Evolutionary conservation across 352 stramenopile species (phyloP).

Genomic region (Phytopythium helicoides): DNA sequence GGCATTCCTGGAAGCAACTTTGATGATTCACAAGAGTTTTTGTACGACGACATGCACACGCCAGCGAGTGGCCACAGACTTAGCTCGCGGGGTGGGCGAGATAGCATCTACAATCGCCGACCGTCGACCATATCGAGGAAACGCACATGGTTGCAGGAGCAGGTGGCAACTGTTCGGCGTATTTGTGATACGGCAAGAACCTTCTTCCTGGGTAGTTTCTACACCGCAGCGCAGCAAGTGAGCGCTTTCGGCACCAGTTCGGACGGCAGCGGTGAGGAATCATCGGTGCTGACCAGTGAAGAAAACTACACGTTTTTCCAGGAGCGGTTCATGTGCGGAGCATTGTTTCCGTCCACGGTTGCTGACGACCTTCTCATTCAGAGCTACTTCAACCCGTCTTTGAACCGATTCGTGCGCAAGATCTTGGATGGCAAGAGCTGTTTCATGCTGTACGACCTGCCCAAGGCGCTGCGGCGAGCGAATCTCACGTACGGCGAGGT

Average conservation of each 20-base stretch:
- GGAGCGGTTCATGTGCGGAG: conserved; percentile 82
- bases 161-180: conserved; percentile 6
- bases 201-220: conserved; percentile 69
- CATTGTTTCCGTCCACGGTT: conserved; percentile 77
- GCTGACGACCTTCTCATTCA: conserved; percentile 83
- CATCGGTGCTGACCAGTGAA: conserved; percentile 38
- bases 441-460: conserved; percentile 82
- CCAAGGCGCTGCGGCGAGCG: conserved; percentile 44
- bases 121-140: conserved; percentile 33
- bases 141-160: conserved; percentile 37
- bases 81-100: conserved; percentile 14
- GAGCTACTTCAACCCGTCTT: conserved; percentile 84
- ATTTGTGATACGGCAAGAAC: conserved; percentile 23
- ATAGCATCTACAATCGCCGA: conserved; percentile 20
- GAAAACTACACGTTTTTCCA: conserved; percentile 85
- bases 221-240: conserved; percentile 52
- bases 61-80: neutral
- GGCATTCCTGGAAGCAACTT: conserved; percentile 1
- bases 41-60: neutral
- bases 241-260: conserved; percentile 26
- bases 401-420: conserved; percentile 83
- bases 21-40: conserved; percentile 12
- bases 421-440: conserved; percentile 84
- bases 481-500: conserved; percentile 63
- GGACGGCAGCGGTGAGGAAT: conserved; percentile 2